These are phyloP conservation scores for Vaccinium darrowii DNA, from an alignment of 148 eudicot species.

Conservation along the genomic window DNA sequence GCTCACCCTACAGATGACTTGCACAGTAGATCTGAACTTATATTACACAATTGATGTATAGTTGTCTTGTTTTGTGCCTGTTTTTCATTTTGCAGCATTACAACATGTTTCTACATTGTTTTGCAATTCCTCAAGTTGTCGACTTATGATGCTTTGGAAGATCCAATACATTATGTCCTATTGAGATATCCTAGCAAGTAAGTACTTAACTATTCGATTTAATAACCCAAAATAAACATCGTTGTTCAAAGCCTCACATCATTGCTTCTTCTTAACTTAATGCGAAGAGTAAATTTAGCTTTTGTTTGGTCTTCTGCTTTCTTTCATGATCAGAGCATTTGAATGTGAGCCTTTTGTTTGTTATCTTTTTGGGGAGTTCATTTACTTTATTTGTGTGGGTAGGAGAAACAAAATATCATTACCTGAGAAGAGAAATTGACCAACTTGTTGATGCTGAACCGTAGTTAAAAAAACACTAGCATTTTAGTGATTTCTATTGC, in stretches of 20 bases:
- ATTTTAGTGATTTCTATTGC: background rate
- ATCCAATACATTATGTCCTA: constrained; percentile 64
- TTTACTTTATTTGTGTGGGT: background rate
- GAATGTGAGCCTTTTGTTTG: background rate
- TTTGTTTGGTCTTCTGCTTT: background rate
- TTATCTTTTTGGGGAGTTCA: background rate
- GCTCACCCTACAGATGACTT: background rate
- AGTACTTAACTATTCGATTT: constrained; percentile 18
- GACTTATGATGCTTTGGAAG: constrained; percentile 53
- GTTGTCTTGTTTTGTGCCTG: background rate
- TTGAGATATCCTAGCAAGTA: constrained; percentile 43
- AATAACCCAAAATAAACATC: background rate
- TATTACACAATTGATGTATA: background rate
- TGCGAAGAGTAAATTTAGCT: background rate
- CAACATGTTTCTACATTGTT: constrained; percentile 65
- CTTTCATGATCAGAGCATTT: background rate
- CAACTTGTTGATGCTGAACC: background rate
- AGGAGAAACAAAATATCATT: background rate
- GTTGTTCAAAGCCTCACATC: no score
- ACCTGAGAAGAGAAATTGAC: background rate
- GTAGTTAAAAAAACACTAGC: background rate
- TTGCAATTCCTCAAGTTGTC: constrained; percentile 61
- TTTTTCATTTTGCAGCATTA: constrained; percentile 45
- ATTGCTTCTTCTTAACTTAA: background rate
- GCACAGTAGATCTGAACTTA: background rate